Percentiles rank a stretch among this genome's conserved stretches.
phyloP scores from a whole-genome alignment of 192 early-diverging fungal genomes.

The Backusella morwellensis region DNA sequence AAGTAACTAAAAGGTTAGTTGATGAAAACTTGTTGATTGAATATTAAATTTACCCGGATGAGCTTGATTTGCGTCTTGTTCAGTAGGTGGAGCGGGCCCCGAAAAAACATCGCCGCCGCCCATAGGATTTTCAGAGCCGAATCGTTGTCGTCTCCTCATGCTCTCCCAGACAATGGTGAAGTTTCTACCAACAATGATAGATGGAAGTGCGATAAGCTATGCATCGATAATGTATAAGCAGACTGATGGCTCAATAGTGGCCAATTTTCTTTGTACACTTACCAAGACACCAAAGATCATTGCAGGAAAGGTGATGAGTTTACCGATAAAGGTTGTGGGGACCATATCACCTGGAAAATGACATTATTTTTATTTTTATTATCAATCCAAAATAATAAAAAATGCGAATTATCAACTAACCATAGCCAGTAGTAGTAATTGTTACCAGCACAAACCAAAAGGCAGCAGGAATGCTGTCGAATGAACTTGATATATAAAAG shows the following conservation, averaged over 20 bases:
- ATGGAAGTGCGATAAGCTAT: conserved; percentile 77
- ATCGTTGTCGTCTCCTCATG: conserved; percentile 43
- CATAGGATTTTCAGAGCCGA: not conserved
- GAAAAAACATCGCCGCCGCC: not conserved
- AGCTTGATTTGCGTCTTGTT: conserved; percentile 4
- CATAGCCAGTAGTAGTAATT: conserved; percentile 79
- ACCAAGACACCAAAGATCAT: conserved; percentile 80
- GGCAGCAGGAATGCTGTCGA: conserved; percentile 77
- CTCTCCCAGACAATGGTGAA: conserved; percentile 83
- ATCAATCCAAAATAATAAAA: not conserved
- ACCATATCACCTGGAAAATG: conserved; percentile 66
- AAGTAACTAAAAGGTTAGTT: not conserved
- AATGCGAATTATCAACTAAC: conserved; percentile 20
- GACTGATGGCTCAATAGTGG: not conserved
- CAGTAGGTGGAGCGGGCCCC: not conserved
- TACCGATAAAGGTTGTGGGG: conserved; percentile 76
- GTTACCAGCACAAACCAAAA: conserved; percentile 80
- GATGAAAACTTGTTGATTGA: not conserved
- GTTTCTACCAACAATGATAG: conserved; percentile 82
- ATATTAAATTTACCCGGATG: not conserved
- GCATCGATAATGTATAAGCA: not conserved
- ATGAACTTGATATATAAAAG: conserved; percentile 38
- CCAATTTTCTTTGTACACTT: not conserved
- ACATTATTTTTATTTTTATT: not conserved
- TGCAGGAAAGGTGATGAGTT: conserved; percentile 75